Evolutionary conservation across 2,329 filamentous ascomycete genomes (phyloP), one percentile per base, ranked within the genome.

Genomic region (Fusarium sp.): DNA sequence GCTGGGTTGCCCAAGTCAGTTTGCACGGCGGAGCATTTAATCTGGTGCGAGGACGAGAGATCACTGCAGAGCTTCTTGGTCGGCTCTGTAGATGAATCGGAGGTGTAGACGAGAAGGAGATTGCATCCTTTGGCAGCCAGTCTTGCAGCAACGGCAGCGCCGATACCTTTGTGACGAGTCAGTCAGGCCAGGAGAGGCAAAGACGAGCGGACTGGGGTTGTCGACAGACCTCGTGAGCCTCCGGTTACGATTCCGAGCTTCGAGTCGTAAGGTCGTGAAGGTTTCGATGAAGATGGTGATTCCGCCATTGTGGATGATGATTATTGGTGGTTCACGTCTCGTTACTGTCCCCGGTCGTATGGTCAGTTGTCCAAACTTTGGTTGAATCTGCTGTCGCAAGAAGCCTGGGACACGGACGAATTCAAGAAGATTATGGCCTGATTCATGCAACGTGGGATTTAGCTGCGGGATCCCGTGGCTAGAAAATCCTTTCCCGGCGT

Each of bases 91-190:
- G 88, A 90, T 3, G 83, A 84, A 60, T 87, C 82, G 50, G 87
- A 89, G 11, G 87, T 88, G 78, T 89, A 90, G 77, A 88, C 88
- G 63, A 91, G 80, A 47, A 91, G 79, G 15, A 91, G 78, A 60
- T 86, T 86, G 78, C 84, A 85, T 55, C 89, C 89, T 79, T 90
- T 90, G 75, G 82, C 82, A 34, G 89, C 89, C 11, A 91, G 83
- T 59, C 88, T 86, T 46, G 82, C 82, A 56, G 84, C 87, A 50
- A 89, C 87, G 28, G 87, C 87, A 18, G 87, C 87, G 30, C 89
- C 89, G 61, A 91, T 91, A 62, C 89, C 89, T 88, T 62, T 23
- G 50, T 37, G 27, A 48, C 36, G 31, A 40, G 54, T 71, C 46
- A 72, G 52, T 39, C 9, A 11, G 27, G 18, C 6, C 34, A 31